These are phyloP conservation scores for Protomyces lactucae-debilis DNA, from an alignment of 1,139 yeast species.

Conservation along the genomic window DNA sequence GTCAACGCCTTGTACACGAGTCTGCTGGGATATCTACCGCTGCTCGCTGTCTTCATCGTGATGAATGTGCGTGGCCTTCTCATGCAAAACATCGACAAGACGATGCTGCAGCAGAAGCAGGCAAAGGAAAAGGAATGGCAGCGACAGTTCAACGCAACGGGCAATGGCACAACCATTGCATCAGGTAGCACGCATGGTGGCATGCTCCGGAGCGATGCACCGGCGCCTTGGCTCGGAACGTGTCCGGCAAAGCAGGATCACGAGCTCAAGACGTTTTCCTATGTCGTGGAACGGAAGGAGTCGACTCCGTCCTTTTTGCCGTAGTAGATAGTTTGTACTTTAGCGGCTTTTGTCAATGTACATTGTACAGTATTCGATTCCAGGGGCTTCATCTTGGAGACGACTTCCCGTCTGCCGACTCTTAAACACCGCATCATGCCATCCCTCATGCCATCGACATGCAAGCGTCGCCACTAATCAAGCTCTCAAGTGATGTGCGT, in stretches of 20 bases:
- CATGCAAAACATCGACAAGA: slow-evolving; percentile 23
- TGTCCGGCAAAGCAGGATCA: slow-evolving; percentile 4
- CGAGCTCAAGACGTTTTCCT: slow-evolving; percentile 17
- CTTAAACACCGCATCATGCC: neutral
- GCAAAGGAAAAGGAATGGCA: slow-evolving; percentile 7
- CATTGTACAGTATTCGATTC: neutral
- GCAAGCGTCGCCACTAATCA: neutral
- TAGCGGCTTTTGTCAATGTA: neutral
- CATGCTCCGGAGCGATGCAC: slow-evolving; percentile 12
- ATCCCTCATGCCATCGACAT: neutral
- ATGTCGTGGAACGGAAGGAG: slow-evolving; percentile 14
- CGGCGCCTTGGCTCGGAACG: slow-evolving; percentile 8
- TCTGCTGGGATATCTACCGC: slow-evolving; percentile 14
- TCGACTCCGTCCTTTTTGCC: neutral
- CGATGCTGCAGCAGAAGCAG: neutral
- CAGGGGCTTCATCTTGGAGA: neutral
- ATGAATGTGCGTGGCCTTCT: slow-evolving; percentile 5
- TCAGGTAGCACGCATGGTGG: slow-evolving; percentile 14
- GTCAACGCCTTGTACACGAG: slow-evolving; percentile 13
- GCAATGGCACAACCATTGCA: slow-evolving; percentile 12
- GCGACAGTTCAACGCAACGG: slow-evolving; percentile 18
- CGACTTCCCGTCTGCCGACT: no score
- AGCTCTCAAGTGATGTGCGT: neutral
- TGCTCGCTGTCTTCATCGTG: slow-evolving; percentile 7
- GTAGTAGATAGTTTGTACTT: neutral